These are phyloP conservation scores for Bidens hawaiensis DNA, from an alignment of 140 eudicot genomes.

Conservation along the genomic window DNA sequence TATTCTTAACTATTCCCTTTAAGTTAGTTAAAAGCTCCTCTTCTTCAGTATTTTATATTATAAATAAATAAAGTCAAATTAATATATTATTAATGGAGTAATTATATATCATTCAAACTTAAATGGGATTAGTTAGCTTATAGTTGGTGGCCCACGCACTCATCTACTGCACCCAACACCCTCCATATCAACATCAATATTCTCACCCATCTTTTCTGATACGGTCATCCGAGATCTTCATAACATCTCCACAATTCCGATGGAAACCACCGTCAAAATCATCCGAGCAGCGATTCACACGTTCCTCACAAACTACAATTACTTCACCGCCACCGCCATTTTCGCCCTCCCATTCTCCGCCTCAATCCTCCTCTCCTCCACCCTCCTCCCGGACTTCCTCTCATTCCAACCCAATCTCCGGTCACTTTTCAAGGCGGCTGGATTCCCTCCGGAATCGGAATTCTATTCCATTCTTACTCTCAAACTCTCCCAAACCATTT, in stretches of 20 bases:
- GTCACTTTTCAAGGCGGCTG: conserved; percentile 49
- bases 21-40: no score
- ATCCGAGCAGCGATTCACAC: conserved; percentile 53
- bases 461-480: conserved; percentile 50
- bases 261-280: conserved; percentile 46
- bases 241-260: conserved; percentile 22
- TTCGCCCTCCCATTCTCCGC: conserved; percentile 64
- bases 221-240: conserved; percentile 1
- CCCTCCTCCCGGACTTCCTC: conserved; percentile 34
- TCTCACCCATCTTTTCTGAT: neutral
- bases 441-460: conserved; percentile 55
- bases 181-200: conserved; percentile 17
- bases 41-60: no score
- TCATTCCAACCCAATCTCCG: conserved; percentile 41
- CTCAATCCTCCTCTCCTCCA: conserved; percentile 38
- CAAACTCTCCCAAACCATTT: conserved; percentile 70
- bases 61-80: neutral
- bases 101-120: neutral
- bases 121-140: conserved; percentile 42
- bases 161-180: conserved; percentile 41
- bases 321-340: conserved; percentile 43
- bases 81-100: neutral
- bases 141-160: conserved; percentile 65
- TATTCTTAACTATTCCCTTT: neutral
- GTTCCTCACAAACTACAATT: conserved; percentile 52